A percentile compares a stretch with the other conserved stretches of the same genome.
These are phyloP conservation scores for Cardamine occulta DNA, from an alignment of 345 rosid species.

Conservation along the genomic window DNA sequence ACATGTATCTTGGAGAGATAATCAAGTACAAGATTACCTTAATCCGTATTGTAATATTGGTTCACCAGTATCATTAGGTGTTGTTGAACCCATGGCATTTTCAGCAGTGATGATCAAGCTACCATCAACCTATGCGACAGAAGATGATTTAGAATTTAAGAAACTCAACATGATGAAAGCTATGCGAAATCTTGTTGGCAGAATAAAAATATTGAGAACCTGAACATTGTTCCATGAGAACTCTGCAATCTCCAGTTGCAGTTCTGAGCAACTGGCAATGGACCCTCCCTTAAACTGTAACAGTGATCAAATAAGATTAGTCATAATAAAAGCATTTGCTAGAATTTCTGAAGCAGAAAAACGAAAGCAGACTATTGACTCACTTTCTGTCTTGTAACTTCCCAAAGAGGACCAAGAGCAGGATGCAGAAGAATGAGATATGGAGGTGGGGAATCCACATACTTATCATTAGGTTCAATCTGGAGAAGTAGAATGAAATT, in stretches of 20 bases:
- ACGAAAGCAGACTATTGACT: slow-evolving; percentile 24
- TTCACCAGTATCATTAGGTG: slow-evolving; percentile 53
- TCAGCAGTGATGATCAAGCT: slow-evolving; percentile 77
- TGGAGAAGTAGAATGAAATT: slow-evolving; percentile 37
- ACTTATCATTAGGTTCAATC: slow-evolving; percentile 70
- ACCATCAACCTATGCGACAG: slow-evolving; percentile 69
- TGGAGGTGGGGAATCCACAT: slow-evolving; percentile 73
- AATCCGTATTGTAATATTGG: slow-evolving; percentile 68
- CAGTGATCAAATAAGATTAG: slow-evolving; percentile 23
- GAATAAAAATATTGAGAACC: slow-evolving; percentile 48
- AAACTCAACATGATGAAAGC: slow-evolving; percentile 29
- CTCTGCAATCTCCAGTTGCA: slow-evolving; percentile 87
- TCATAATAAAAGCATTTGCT: neutral
- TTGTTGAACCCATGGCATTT: slow-evolving; percentile 76
- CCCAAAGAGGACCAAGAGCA: slow-evolving; percentile 96
- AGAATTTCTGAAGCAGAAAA: slow-evolving; percentile 4
- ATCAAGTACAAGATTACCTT: slow-evolving; percentile 48
- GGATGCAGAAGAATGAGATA: slow-evolving; percentile 93
- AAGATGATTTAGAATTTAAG: slow-evolving; percentile 14
- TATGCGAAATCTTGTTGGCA: neutral
- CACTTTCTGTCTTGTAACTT: slow-evolving; percentile 84
- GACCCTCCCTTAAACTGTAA: slow-evolving; percentile 78
- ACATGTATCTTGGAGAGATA: slow-evolving; percentile 14
- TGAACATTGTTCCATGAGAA: slow-evolving; percentile 88
- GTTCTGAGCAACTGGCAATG: slow-evolving; percentile 73